Conservation (phyloP, 306 rosid genomes). For the Quercus aquifolioides region DNA sequence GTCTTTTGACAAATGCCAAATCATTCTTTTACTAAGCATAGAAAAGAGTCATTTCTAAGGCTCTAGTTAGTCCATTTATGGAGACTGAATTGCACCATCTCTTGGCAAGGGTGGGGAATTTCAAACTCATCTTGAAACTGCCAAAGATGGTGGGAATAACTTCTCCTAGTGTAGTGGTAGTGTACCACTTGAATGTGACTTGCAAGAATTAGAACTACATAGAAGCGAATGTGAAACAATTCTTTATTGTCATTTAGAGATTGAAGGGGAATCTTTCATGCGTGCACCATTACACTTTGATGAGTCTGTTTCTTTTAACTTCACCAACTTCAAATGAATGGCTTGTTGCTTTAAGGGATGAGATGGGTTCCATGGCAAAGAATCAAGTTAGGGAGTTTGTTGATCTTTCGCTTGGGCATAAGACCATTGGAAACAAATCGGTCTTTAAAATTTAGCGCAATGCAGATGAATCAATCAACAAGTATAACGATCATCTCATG, state of each 20-base stretch:
- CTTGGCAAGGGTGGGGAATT: too few relatives aligned
- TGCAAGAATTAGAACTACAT: too few relatives aligned
- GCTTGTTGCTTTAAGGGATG: not conserved
- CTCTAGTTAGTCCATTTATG: too few relatives aligned
- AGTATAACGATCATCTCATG: not conserved
- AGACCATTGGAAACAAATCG: not conserved
- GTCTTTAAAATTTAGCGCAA: not conserved
- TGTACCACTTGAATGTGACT: too few relatives aligned
- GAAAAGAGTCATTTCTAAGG: too few relatives aligned
- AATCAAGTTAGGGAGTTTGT: not conserved
- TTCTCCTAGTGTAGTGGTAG: too few relatives aligned
- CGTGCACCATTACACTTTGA: not conserved
- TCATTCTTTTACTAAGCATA: too few relatives aligned
- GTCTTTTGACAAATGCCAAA: too few relatives aligned
- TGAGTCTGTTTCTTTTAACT: not conserved
- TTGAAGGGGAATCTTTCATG: not conserved
- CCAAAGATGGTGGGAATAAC: too few relatives aligned
- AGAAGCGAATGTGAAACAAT: too few relatives aligned
- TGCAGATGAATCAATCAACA: not conserved
- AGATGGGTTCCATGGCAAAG: not conserved
- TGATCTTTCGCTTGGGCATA: not conserved
- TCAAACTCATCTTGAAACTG: too few relatives aligned
- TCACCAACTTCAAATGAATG: not conserved
- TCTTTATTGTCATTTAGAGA: not conserved
- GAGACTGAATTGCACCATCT: too few relatives aligned